Evolutionary conservation across 257 asterid genomes (phyloP).

Genomic region (Buddleja alternifolia): DNA sequence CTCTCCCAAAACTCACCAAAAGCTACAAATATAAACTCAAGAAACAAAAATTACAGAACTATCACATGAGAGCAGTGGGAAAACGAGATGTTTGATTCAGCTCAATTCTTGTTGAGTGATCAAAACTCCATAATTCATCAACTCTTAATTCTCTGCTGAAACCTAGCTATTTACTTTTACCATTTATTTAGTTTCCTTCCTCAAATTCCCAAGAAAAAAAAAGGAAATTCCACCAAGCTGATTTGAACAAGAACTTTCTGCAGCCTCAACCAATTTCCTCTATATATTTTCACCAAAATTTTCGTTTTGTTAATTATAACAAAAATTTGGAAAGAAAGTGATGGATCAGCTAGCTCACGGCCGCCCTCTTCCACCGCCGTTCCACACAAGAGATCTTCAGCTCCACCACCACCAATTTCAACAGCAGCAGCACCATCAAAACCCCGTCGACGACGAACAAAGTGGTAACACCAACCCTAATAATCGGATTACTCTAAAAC

Average conservation of each 20-base stretch:
- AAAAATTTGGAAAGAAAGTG: not conserved
- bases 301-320: not conserved
- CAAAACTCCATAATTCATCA: slow-evolving; percentile 15
- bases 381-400: slow-evolving; percentile 71
- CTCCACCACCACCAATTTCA: slow-evolving; percentile 60
- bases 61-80: slow-evolving; percentile 40
- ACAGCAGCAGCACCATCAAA: slow-evolving; percentile 40
- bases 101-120: slow-evolving; percentile 42
- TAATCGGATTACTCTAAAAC: slow-evolving; percentile 34
- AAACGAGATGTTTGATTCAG: slow-evolving; percentile 38
- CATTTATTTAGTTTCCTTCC: not conserved
- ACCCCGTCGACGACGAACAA: slow-evolving; percentile 59
- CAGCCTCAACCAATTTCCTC: not conserved
- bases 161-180: slow-evolving; percentile 25
- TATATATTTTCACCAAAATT: not conserved
- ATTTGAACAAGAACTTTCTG: not conserved
- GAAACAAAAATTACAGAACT: slow-evolving; percentile 23
- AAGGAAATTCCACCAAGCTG: not conserved
- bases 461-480: slow-evolving; percentile 45
- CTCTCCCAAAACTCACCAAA: slow-evolving; percentile 31
- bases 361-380: slow-evolving; percentile 88
- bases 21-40: slow-evolving; percentile 27
- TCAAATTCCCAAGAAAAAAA: slow-evolving; percentile 19
- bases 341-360: slow-evolving; percentile 91
- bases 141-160: slow-evolving; percentile 33